Evolutionary conservation across 805 yeast species (phyloP).

Genomic region (Zygoascus flipseniorum): DNA sequence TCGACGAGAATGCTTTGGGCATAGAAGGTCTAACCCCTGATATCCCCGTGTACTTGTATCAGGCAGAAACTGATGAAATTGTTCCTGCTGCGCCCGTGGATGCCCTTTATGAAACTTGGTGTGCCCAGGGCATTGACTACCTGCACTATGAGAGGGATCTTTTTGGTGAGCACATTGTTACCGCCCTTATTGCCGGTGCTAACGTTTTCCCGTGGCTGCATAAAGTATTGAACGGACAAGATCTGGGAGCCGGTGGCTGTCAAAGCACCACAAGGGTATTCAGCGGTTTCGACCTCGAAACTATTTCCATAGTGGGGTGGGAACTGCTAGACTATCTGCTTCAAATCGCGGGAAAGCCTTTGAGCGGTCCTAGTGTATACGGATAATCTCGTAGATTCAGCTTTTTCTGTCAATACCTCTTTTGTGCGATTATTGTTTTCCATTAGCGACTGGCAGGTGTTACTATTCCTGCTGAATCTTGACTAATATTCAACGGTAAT

Average conservation of each 20-base stretch:
- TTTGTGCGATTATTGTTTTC: no score
- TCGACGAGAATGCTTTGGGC: conserved; percentile 18
- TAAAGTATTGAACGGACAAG: neutral
- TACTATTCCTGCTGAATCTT: no score
- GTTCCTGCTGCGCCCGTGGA: conserved; percentile 2
- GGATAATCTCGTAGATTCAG: no score
- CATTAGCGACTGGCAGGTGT: no score
- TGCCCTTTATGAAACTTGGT: neutral
- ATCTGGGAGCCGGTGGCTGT: neutral
- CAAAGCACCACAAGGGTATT: neutral
- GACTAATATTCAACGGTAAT: no score
- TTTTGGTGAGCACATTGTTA: conserved; percentile 8
- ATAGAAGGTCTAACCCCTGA: conserved; percentile 16
- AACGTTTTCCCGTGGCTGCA: conserved; percentile 6
- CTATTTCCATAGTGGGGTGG: neutral
- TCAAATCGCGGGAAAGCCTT: neutral
- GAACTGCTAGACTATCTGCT: neutral
- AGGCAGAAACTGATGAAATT: neutral
- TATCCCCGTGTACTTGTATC: conserved; percentile 10
- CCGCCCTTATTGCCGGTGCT: conserved; percentile 5
- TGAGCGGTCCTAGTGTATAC: neutral
- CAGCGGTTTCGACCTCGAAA: neutral
- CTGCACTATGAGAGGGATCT: neutral
- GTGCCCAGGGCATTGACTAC: conserved; percentile 13
- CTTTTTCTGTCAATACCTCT: no score